phyloP scores from a whole-genome alignment of 208 protist species.

The Leishmania tropica region DNA sequence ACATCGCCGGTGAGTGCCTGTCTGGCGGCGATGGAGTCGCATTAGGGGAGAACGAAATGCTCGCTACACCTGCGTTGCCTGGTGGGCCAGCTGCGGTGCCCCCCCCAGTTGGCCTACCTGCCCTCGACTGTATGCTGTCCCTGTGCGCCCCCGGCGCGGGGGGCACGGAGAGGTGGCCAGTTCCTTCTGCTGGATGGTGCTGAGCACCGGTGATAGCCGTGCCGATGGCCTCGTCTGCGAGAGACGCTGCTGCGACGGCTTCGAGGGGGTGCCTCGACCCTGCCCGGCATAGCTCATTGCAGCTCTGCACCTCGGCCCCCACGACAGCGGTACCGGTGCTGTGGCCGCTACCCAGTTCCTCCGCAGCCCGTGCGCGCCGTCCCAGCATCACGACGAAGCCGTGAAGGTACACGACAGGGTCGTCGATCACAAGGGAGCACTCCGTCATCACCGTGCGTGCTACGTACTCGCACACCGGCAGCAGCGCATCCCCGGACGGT shows the following conservation, averaged over 20 bases:
- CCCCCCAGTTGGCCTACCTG: background rate
- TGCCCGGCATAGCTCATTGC: background rate
- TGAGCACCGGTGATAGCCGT: background rate
- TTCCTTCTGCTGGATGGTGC: background rate
- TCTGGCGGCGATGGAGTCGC: background rate
- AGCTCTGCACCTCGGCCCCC: background rate
- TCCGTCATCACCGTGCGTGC: conserved; percentile 31
- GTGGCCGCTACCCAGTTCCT: conserved; percentile 4
- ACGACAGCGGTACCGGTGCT: background rate
- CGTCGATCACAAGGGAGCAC: conserved; percentile 28
- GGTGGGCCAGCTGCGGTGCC: background rate
- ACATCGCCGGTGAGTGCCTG: background rate
- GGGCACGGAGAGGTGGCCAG: background rate
- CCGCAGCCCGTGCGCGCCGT: conserved; percentile 19
- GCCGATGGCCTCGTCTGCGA: background rate
- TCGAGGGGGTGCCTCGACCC: background rate
- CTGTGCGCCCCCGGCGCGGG: background rate
- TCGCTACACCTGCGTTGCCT: background rate
- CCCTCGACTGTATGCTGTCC: background rate
- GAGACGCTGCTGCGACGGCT: background rate
- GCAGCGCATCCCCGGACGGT: conserved; percentile 12
- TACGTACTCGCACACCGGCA: conserved; percentile 37
- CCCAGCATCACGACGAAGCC: conserved; percentile 35
- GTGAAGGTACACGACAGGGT: conserved; percentile 32
- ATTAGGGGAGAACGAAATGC: background rate